Evolutionary conservation across 495 filamentous ascomycete species (phyloP).

Genomic region (Gamarada debralockiae): DNA sequence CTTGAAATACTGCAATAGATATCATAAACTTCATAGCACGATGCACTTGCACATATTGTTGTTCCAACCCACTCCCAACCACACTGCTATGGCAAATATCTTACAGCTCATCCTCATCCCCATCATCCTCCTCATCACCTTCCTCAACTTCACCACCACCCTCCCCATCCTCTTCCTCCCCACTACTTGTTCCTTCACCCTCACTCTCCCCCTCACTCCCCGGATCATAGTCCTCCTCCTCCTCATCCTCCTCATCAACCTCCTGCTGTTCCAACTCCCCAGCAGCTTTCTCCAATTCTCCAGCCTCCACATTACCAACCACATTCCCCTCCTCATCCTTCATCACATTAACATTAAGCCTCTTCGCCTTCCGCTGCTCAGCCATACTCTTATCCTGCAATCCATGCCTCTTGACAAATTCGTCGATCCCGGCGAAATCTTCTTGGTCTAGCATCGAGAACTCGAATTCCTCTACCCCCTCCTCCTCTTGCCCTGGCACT

Average conservation of each 20-base stretch:
- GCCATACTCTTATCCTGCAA: constrained; percentile 93
- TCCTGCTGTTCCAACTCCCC: constrained; percentile 29
- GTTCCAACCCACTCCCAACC: too few relatives aligned
- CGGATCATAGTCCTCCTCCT: constrained; percentile 87
- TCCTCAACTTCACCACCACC: constrained; percentile 44
- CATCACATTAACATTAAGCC: constrained; percentile 60
- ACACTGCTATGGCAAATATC: too few relatives aligned
- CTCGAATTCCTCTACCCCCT: constrained; percentile 59
- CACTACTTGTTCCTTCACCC: constrained; percentile 55
- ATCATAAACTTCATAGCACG: too few relatives aligned
- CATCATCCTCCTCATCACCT: constrained; percentile 39
- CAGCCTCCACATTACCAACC: constrained; percentile 38
- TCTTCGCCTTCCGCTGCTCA: constrained; percentile 78
- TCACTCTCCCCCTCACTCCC: constrained; percentile 73
- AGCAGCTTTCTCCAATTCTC: constrained; percentile 63
- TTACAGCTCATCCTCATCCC: constrained; percentile 14
- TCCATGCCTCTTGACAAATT: constrained; percentile 74
- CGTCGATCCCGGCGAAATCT: constrained; percentile 78
- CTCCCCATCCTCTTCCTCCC: constrained; percentile 48
- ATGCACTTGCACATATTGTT: too few relatives aligned
- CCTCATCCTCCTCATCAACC: constrained; percentile 76
- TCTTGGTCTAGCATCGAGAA: constrained; percentile 87
- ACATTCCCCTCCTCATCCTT: constrained; percentile 47
- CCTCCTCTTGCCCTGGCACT: constrained; percentile 21
- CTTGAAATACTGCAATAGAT: too few relatives aligned